These are phyloP conservation scores for Phialophora macrospora DNA, from an alignment of 2,329 filamentous ascomycete species.

Conservation along the genomic window DNA sequence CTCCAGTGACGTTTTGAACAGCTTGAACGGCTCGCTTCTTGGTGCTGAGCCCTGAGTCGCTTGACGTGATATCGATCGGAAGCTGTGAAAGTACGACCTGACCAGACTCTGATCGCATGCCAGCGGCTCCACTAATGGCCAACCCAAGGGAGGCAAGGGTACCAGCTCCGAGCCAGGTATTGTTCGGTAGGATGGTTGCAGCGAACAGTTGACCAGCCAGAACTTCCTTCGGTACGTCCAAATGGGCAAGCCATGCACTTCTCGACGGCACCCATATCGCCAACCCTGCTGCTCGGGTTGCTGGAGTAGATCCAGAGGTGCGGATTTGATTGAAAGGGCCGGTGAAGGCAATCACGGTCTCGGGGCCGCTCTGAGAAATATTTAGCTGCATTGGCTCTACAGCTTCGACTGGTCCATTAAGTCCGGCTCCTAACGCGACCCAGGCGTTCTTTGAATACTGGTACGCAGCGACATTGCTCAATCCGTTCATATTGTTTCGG, in stretches of 20 bases:
- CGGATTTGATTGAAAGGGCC: slow-evolving; percentile 78
- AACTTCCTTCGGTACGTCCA: slow-evolving; percentile 64
- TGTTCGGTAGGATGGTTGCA: slow-evolving; percentile 66
- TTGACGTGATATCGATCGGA: slow-evolving; percentile 56
- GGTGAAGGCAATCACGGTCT: slow-evolving; percentile 77
- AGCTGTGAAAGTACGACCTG: slow-evolving; percentile 47
- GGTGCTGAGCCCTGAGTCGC: slow-evolving; percentile 35
- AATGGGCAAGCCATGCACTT: slow-evolving; percentile 84
- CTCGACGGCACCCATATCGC: slow-evolving; percentile 89
- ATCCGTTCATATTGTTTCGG: slow-evolving; percentile 58
- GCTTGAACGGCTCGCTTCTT: slow-evolving; percentile 41
- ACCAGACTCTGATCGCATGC: slow-evolving; percentile 54
- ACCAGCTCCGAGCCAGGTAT: slow-evolving; percentile 74
- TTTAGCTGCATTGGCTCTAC: slow-evolving; percentile 82
- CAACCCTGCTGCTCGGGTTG: slow-evolving; percentile 72
- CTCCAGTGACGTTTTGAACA: slow-evolving; percentile 49
- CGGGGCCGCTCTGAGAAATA: slow-evolving; percentile 67
- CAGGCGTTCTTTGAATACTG: slow-evolving; percentile 71
- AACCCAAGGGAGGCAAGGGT: slow-evolving; percentile 77
- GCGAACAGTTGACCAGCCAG: slow-evolving; percentile 76
- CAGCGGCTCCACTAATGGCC: slow-evolving; percentile 72
- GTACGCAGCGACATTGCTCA: slow-evolving; percentile 79
- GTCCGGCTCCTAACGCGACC: slow-evolving; percentile 79
- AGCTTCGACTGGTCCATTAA: slow-evolving; percentile 75
- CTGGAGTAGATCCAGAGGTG: slow-evolving; percentile 66